Evolutionary conservation across 768 basidiomycete species (phyloP), one percentile per base, ranked within the genome.

Genomic region (Lentinula aciculospora): DNA sequence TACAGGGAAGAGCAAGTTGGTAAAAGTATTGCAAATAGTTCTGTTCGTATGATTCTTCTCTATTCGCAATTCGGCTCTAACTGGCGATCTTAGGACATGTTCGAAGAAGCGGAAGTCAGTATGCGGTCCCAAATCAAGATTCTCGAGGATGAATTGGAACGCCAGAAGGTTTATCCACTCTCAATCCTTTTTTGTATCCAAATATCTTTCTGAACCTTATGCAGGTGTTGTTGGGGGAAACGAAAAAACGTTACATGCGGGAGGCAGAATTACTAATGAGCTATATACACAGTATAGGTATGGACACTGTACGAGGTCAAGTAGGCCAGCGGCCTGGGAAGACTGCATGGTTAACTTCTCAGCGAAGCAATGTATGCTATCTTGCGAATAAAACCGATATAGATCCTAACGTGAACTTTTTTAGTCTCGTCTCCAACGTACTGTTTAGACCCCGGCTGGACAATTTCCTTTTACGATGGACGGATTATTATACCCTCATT

Each of bases 181-280:
- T 34, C 34, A 36, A 51, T 53, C 21, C 28, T 28, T 9, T 37
- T 49, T 48, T 21, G 13, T 25, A n/a, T 53, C 32, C 47, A n/a
- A n/a, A n/a, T n/a, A n/a, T 36, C 51, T 53, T 34, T 37, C 48
- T 60, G 17, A 53, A 37, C n/a, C 49, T 15, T 31, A 29, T 28
- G 4, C n/a, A 57, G 56, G 27, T 31, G 17, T 48, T 82, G 31
- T 71, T 78, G 61, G 65, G 71, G 46, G 86, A 92, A 28, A 78
- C 81, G 34, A 78, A 76, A 58, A 74, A 68, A 56, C 79, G 84
- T 37, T 92, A 92, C 67, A 78, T 80, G 48, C 75, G 79, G 50
- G 94, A 98, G 67, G 89, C 93, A 63, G 82, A 86, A 62, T 78
- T 92, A 57, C 89, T 97, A 85, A 72, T 92, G 21, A 81, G 86